phyloP scores from a whole-genome alignment of 1,139 yeast genomes.

The Geotrichum reessii region DNA sequence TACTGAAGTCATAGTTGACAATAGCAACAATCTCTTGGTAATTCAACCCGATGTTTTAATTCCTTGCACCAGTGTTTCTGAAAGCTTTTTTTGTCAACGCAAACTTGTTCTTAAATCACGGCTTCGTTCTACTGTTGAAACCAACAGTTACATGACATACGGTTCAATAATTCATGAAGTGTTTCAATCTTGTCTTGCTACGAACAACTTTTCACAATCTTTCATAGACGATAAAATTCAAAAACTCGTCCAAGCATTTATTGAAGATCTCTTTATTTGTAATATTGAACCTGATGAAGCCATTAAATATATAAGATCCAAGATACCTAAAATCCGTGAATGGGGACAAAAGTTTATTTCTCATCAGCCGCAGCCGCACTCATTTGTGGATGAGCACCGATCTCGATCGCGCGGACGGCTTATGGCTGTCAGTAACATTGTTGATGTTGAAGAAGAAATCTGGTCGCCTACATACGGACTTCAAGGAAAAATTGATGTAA shows the following conservation, averaged over 20 bases:
- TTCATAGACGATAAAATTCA: constrained; percentile 46
- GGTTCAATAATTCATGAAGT: constrained; percentile 79
- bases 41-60: constrained; percentile 80
- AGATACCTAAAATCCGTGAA: constrained; percentile 51
- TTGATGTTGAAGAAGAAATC: constrained; percentile 84
- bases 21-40: constrained; percentile 52
- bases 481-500: constrained; percentile 85
- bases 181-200: constrained; percentile 60
- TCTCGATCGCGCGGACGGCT: constrained; percentile 20
- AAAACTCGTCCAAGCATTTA: constrained; percentile 37
- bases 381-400: constrained; percentile 28
- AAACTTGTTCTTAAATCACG: constrained; percentile 57
- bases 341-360: constrained; percentile 55
- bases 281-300: constrained; percentile 48
- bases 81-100: constrained; percentile 66
- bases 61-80: constrained; percentile 78
- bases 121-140: constrained; percentile 52
- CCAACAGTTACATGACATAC: constrained; percentile 51
- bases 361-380: constrained; percentile 25
- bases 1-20: constrained; percentile 41
- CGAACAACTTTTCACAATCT: constrained; percentile 41
- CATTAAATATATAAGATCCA: constrained; percentile 44
- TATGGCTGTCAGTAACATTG: constrained; percentile 51
- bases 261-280: constrained; percentile 54
- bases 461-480: constrained; percentile 90